Percentiles rank a stretch among this genome's conserved stretches.
Evolutionary conservation across 352 stramenopile species (phyloP).

Genomic region (Vaucheria bursata): DNA sequence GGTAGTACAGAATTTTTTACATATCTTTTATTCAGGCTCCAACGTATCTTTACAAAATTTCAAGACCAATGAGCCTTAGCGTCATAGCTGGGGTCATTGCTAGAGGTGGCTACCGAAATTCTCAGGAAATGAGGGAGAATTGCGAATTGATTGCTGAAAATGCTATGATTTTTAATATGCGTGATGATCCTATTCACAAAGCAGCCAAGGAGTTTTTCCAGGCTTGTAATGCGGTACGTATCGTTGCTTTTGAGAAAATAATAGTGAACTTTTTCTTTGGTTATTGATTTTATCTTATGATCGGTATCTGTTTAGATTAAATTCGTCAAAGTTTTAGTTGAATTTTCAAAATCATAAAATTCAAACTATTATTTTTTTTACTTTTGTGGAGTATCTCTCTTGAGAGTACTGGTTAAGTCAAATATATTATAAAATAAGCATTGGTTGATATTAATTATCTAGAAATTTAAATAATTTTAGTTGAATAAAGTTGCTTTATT

Average conservation of each 20-base stretch:
- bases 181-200: constrained; percentile 46
- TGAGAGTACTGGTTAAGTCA: no score
- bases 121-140: constrained; percentile 66
- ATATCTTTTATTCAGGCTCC: no score
- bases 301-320: neutral
- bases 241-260: no score
- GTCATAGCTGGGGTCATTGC: constrained; percentile 64
- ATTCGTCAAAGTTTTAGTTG: no score
- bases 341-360: no score
- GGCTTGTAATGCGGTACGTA: constrained; percentile 20
- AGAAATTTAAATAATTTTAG: no score
- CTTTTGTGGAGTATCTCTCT: no score
- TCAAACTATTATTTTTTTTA: no score
- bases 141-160: constrained; percentile 92
- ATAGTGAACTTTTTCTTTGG: neutral
- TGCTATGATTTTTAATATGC: constrained; percentile 84
- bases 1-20: neutral
- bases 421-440: no score
- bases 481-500: no score
- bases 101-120: constrained; percentile 52
- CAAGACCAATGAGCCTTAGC: constrained; percentile 79
- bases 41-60: constrained; percentile 39
- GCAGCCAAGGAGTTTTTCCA: neutral
- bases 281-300: neutral
- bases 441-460: no score